These are phyloP conservation scores for Paracorniculantispora psalliotae DNA, from an alignment of 2,329 filamentous ascomycete genomes.

Conservation along the genomic window DNA sequence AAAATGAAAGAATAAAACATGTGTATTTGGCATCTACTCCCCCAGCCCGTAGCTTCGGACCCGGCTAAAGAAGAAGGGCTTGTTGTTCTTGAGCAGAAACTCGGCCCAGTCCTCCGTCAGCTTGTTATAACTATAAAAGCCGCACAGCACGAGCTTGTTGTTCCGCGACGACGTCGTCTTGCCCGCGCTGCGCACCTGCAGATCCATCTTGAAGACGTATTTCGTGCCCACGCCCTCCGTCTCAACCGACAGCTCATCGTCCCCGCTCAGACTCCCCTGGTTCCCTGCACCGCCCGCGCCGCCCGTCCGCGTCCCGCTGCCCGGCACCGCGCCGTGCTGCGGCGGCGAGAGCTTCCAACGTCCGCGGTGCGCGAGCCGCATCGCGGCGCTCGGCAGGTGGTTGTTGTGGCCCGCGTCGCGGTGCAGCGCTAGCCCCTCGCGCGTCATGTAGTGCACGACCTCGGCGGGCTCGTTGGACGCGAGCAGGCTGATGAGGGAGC, in stretches of 20 bases:
- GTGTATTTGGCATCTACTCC: constrained; percentile 13
- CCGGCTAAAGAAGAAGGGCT: constrained; percentile 62
- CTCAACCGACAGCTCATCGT: constrained; percentile 74
- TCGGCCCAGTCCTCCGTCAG: constrained; percentile 87
- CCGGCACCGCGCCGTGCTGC: constrained; percentile 53
- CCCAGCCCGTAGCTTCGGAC: constrained; percentile 57
- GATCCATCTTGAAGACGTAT: constrained; percentile 80
- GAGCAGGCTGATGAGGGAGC: constrained; percentile 73
- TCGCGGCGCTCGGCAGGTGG: constrained; percentile 43
- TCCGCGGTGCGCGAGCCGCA: constrained; percentile 63
- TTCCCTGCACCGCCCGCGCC: constrained; percentile 38
- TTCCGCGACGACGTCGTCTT: constrained; percentile 58
- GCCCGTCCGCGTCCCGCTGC: constrained; percentile 58
- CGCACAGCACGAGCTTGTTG: constrained; percentile 83
- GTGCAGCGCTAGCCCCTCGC: constrained; percentile 56
- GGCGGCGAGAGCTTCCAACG: constrained; percentile 43
- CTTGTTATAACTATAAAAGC: constrained; percentile 86
- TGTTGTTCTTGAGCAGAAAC: constrained; percentile 63
- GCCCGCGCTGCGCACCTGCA: constrained; percentile 62
- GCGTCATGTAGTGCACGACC: constrained; percentile 78
- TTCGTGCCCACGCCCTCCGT: constrained; percentile 74
- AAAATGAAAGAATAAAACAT: background rate
- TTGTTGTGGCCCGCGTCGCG: constrained; percentile 24
- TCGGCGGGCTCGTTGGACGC: constrained; percentile 79
- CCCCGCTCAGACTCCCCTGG: constrained; percentile 46